Evolutionary conservation across 768 basidiomycete species (phyloP), one percentile per base, ranked within the genome.

Genomic region (Rhodotorula kratochvilovae): DNA sequence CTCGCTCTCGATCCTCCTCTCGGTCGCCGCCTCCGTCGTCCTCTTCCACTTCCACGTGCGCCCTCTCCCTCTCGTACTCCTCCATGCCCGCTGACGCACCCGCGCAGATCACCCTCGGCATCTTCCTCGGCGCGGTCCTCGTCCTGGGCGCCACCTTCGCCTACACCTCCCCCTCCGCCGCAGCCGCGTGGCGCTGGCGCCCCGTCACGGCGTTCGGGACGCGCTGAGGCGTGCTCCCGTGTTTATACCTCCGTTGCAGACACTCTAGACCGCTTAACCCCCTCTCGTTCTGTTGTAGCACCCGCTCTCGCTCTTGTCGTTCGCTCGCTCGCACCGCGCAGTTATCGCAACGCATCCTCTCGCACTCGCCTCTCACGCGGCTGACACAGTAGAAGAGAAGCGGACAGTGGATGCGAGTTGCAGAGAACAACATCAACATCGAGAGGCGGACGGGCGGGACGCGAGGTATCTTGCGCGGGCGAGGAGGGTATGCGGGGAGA

Each of bases 1-100:
- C 5, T 90, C 88, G 75, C 83, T 97, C 70, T 89, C 88, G 80
- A 97, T 97, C 80, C 87, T 97, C 79, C 86, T 97, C 73, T 92
- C 91, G 39, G 94, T 96, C 86, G 84, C 92, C 61, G 92, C 89
- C 1, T 90, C 89, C 5, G 89, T 96, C 60, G 87, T 86, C 25
- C 86, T 97, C 39, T 97, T 97, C 84, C 83, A 89, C 79, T 68
- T 85, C 85, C 66, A 88, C 21, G 61, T 69, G 8, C 48, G 62
- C 57, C 42, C 35, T 8, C 36, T 33, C 36, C 23, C 45, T 50
- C n/a, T 19, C 39, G 15, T 23, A 23, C 17, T 50, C 21, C 35
- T 53, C 51, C n/a, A 13, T 16, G n/a, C 13, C 1, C 51, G 25
- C 12, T 53, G 11, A 13, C 53, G 29, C 53, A 29, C 8, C 12